These are phyloP conservation scores for Flaveria sonorensis DNA, from an alignment of 129 eudicot genomes.

Conservation along the genomic window DNA sequence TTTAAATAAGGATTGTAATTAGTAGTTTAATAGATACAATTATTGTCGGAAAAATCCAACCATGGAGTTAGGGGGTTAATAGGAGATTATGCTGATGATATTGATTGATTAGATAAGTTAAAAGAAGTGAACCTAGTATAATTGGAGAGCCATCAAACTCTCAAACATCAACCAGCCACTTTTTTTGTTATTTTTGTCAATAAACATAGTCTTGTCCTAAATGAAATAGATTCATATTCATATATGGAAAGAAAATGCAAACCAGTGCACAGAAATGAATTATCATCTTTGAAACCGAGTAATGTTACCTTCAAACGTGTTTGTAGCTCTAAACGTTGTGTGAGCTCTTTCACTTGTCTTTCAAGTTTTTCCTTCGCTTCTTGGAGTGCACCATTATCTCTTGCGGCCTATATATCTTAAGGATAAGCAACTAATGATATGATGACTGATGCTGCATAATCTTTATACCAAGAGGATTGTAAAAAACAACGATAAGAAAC, in stretches of 20 bases:
- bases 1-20: background rate
- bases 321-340: conserved; percentile 72
- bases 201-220: background rate
- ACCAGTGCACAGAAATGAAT: conserved; percentile 4
- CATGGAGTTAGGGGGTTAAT: background rate
- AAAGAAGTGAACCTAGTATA: background rate
- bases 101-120: background rate
- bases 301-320: conserved; percentile 76
- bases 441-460: conserved; percentile 10
- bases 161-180: conserved; percentile 2
- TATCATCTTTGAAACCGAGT: conserved; percentile 4
- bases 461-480: background rate
- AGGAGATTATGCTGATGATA: background rate
- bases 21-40: background rate
- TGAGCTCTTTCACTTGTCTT: conserved; percentile 80
- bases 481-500: conserved; percentile 19
- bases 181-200: background rate
- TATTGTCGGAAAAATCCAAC: background rate
- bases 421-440: conserved; percentile 16
- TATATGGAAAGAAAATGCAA: conserved; percentile 24
- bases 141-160: background rate
- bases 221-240: conserved; percentile 14
- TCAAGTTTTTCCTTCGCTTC: conserved; percentile 86
- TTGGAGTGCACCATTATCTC: conserved; percentile 80
- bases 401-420: conserved; percentile 64